Evolutionary conservation across 768 basidiomycete genomes (phyloP).

Genomic region (Termitomyces eurrhizus): DNA sequence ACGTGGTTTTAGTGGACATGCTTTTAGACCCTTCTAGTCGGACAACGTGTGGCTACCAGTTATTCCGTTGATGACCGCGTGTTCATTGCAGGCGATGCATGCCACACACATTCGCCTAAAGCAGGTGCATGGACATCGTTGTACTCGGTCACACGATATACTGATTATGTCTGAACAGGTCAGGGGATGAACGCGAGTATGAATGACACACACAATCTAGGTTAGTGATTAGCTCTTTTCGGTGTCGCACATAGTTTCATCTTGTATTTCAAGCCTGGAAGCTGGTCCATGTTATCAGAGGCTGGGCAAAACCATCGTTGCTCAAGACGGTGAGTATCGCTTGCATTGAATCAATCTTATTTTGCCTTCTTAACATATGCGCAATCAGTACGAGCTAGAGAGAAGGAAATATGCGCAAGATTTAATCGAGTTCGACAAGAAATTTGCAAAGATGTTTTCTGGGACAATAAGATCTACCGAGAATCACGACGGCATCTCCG

Average conservation of each 20-base stretch:
- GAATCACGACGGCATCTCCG: slow-evolving; percentile 41
- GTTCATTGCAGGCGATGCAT: slow-evolving; percentile 77
- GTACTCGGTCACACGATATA: background rate
- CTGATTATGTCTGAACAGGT: slow-evolving; percentile 28
- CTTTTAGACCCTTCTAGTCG: slow-evolving; percentile 38
- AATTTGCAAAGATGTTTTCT: slow-evolving; percentile 65
- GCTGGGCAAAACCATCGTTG: slow-evolving; percentile 45
- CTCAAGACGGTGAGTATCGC: slow-evolving; percentile 42
- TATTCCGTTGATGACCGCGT: slow-evolving; percentile 61
- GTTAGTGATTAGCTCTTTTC: slow-evolving; percentile 22
- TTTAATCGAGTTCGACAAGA: slow-evolving; percentile 66
- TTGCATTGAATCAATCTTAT: background rate
- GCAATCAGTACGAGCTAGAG: slow-evolving; percentile 60
- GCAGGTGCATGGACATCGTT: slow-evolving; percentile 36
- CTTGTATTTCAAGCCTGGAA: slow-evolving; percentile 49
- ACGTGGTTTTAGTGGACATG: background rate
- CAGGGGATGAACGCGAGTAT: slow-evolving; percentile 80
- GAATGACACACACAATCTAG: slow-evolving; percentile 71
- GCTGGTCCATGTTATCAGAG: slow-evolving; percentile 49
- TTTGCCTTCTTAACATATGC: background rate
- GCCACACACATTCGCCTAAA: slow-evolving; percentile 66
- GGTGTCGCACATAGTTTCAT: background rate
- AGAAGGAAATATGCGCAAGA: slow-evolving; percentile 67
- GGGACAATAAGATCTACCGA: slow-evolving; percentile 45
- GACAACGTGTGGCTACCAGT: slow-evolving; percentile 67